phyloP scores from a whole-genome alignment of 805 yeast species.

The Pichia heedii region DNA sequence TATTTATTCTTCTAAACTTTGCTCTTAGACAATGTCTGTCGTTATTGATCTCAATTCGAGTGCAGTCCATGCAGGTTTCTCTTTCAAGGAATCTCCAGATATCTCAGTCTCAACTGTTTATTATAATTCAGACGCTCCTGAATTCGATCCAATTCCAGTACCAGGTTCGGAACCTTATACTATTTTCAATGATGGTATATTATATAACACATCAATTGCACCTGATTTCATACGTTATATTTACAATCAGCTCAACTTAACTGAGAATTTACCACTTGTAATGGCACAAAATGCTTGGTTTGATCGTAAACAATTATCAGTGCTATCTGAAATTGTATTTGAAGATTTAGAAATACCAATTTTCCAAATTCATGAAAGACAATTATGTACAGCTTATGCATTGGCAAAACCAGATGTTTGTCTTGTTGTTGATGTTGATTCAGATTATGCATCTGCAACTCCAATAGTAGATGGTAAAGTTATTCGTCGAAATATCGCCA shows the following conservation, averaged over 20 bases:
- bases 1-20: neutral
- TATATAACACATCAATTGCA: conserved; percentile 67
- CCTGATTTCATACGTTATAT: conserved; percentile 61
- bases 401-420: conserved; percentile 65
- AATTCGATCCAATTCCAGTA: conserved; percentile 8
- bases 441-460: conserved; percentile 58
- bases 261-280: conserved; percentile 53
- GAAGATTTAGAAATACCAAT: conserved; percentile 68
- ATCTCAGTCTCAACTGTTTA: conserved; percentile 50
- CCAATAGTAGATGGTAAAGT: conserved; percentile 73
- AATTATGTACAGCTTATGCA: conserved; percentile 71
- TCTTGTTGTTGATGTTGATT: conserved; percentile 73
- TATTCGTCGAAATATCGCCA: conserved; percentile 53
- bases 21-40: conserved; percentile 30
- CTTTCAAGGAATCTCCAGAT: conserved; percentile 54
- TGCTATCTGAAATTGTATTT: conserved; percentile 64
- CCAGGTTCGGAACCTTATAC: conserved; percentile 39
- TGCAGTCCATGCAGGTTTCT: conserved; percentile 61
- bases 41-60: conserved; percentile 63
- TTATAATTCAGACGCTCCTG: conserved; percentile 23
- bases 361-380: conserved; percentile 65
- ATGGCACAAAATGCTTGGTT: conserved; percentile 58
- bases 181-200: conserved; percentile 50
- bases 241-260: conserved; percentile 42
- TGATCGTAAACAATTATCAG: conserved; percentile 44